These are phyloP conservation scores for Strigomonas galati DNA, from an alignment of 208 protist species.

Conservation along the genomic window DNA sequence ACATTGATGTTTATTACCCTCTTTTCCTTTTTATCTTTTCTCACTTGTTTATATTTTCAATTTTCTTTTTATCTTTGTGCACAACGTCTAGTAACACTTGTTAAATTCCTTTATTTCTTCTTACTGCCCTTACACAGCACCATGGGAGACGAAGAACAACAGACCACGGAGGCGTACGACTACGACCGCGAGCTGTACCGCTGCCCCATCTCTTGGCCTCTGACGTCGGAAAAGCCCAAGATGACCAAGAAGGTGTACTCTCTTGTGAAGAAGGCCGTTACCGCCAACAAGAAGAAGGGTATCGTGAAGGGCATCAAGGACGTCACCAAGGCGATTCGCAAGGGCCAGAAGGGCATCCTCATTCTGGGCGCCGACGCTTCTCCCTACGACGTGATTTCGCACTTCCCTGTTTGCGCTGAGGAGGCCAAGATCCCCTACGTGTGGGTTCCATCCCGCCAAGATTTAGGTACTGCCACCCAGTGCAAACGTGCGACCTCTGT, in stretches of 20 bases:
- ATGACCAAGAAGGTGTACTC: conserved; percentile 95
- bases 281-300: conserved; percentile 87
- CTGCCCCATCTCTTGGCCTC: conserved; percentile 89
- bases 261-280: conserved; percentile 90
- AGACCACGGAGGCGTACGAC: conserved; percentile 73
- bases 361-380: conserved; percentile 91
- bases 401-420: conserved; percentile 91
- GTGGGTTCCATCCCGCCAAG: conserved; percentile 91
- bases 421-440: conserved; percentile 92
- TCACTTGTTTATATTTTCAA: too few relatives aligned
- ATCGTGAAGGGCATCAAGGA: conserved; percentile 94
- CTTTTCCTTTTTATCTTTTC: too few relatives aligned
- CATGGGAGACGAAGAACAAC: conserved; percentile 57
- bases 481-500: conserved; percentile 93
- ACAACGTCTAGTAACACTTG: too few relatives aligned
- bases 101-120: conserved; percentile 14
- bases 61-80: too few relatives aligned
- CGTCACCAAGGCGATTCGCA: conserved; percentile 91
- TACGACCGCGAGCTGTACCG: conserved; percentile 92
- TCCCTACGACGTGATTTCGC: conserved; percentile 92
- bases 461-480: conserved; percentile 90
- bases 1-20: too few relatives aligned
- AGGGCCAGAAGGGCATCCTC: conserved; percentile 89
- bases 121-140: conserved; percentile 9
- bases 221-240: conserved; percentile 90